phyloP scores from a whole-genome alignment of 495 filamentous ascomycete species.

The Astrothelium subdiscretum region DNA sequence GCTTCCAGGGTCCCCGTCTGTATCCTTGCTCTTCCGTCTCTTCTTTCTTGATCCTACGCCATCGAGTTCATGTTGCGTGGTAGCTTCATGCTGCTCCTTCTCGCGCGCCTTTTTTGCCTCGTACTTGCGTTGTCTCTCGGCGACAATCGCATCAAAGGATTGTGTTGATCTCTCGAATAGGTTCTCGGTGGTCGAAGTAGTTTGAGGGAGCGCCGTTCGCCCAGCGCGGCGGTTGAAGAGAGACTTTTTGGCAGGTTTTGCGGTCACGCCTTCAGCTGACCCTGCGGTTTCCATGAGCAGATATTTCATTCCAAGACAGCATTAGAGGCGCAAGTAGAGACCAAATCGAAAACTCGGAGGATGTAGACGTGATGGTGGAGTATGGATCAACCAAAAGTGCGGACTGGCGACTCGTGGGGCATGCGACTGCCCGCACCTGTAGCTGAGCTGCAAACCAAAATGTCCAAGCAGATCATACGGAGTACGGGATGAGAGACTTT shows the following conservation, averaged over 20 bases:
- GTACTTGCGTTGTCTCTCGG: constrained; percentile 38
- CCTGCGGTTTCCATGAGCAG: background rate
- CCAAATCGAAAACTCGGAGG: too few relatives aligned
- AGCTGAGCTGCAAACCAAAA: too few relatives aligned
- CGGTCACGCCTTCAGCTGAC: background rate
- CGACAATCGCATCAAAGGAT: constrained; percentile 47
- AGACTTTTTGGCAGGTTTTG: constrained; percentile 37
- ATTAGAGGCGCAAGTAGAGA: too few relatives aligned
- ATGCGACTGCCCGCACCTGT: too few relatives aligned
- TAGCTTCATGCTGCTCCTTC: constrained; percentile 16
- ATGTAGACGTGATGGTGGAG: background rate
- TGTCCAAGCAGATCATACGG: too few relatives aligned
- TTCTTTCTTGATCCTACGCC: constrained; percentile 13
- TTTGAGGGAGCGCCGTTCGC: constrained; percentile 27
- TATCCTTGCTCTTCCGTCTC: constrained; percentile 12
- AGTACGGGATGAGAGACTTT: too few relatives aligned
- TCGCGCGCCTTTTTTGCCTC: constrained; percentile 27
- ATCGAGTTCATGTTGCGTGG: background rate
- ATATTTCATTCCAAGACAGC: background rate
- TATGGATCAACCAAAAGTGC: background rate
- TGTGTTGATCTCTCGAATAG: constrained; percentile 60
- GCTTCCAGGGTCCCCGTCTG: constrained; percentile 13
- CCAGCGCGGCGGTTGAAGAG: constrained; percentile 61
- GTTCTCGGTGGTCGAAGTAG: constrained; percentile 28
- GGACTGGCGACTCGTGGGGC: too few relatives aligned